Conservation (phyloP, 2,329 filamentous ascomycete species). For the Aplosporella prunicola region DNA sequence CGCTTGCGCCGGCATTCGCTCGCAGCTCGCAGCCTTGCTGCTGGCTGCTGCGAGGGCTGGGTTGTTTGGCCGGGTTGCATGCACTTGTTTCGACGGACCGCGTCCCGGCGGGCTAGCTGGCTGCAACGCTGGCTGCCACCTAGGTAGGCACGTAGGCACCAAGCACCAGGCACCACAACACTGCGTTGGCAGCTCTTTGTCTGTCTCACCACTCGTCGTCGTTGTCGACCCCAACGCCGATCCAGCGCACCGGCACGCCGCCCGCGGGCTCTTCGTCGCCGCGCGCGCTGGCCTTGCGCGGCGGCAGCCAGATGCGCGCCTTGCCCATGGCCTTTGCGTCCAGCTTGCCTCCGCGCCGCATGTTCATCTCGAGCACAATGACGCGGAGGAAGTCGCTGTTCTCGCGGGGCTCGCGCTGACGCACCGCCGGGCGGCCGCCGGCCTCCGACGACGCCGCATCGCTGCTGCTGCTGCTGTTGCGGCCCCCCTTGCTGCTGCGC, state of each 20-base stretch:
- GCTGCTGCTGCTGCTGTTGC: constrained; percentile 23
- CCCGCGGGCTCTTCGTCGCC: constrained; percentile 18
- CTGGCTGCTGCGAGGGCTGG: no score
- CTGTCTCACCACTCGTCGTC: no score
- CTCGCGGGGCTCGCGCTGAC: constrained; percentile 53
- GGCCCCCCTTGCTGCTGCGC: constrained; percentile 22
- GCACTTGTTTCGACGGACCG: no score
- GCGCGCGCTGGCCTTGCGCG: constrained; percentile 33
- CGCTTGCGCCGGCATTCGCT: no score
- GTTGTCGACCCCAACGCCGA: no score
- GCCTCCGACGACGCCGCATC: constrained; percentile 37
- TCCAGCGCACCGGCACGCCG: constrained; percentile 29
- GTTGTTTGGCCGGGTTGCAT: no score
- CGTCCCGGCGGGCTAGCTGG: no score
- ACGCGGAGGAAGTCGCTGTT: constrained; percentile 55
- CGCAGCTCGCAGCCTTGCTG: no score
- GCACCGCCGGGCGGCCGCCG: constrained; percentile 35
- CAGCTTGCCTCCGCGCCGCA: constrained; percentile 54
- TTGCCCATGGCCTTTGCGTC: constrained; percentile 45
- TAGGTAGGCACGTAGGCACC: no score
- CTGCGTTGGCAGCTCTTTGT: no score
- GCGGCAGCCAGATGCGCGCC: constrained; percentile 52
- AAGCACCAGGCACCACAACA: no score
- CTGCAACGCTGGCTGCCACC: no score
- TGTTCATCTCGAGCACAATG: constrained; percentile 59